Conservation (phyloP, 1,284 basidiomycete species). For the Ceraceosorus bombacis region DNA sequence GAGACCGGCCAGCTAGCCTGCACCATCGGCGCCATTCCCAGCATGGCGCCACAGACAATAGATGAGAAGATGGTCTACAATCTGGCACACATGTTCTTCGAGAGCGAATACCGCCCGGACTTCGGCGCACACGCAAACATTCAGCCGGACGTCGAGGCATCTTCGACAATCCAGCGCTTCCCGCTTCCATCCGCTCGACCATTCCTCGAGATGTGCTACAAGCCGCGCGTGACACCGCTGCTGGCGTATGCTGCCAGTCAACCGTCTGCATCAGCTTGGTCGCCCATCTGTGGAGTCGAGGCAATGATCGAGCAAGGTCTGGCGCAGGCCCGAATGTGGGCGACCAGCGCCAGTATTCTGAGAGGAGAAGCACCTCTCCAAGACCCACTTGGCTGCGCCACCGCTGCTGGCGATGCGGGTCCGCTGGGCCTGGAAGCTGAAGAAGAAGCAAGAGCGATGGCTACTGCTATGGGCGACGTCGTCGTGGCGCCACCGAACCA, state of each 20-base stretch:
- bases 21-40: conserved; percentile 44
- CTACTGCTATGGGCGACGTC: conserved; percentile 15
- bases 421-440: conserved; percentile 23
- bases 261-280: conserved; percentile 23
- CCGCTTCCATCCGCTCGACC: conserved; percentile 30
- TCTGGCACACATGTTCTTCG: conserved; percentile 23
- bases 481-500: conserved; percentile 70
- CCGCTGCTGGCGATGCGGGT: conserved; percentile 22
- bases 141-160: background rate
- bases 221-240: conserved; percentile 46
- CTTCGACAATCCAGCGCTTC: conserved; percentile 1
- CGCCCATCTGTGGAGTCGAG: conserved; percentile 40
- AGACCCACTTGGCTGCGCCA: conserved; percentile 22
- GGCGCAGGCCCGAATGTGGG: conserved; percentile 47
- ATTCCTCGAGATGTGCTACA: conserved; percentile 50
- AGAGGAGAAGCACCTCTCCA: conserved; percentile 13
- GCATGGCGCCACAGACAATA: conserved; percentile 31
- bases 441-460: conserved; percentile 18
- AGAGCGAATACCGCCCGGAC: conserved; percentile 10
- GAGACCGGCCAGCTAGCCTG: conserved; percentile 23
- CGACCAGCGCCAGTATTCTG: conserved; percentile 22
- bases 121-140: background rate
- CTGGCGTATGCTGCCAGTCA: conserved; percentile 28
- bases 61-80: conserved; percentile 44
- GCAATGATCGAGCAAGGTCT: conserved; percentile 50